Base-by-base conservation (phyloP, 148 eudicot genomes). In the Spergularia marina region DNA sequence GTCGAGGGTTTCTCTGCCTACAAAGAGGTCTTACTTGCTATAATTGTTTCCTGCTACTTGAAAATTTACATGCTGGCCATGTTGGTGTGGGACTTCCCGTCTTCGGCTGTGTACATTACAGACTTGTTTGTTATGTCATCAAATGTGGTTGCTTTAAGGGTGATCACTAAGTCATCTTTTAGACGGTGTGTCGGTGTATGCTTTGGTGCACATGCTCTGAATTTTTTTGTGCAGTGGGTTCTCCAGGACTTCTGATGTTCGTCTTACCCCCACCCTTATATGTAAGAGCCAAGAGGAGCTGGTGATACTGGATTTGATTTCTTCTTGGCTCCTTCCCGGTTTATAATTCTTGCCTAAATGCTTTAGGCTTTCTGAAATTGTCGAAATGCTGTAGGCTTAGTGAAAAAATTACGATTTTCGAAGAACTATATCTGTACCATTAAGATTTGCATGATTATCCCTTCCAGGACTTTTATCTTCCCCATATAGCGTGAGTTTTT, bases 31-130 rank as follows among this genome's bases (percentile, higher is more conserved):
- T 75, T 93, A 80, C 83, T 90, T 17, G 85, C 87, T 2, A 73
- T 93, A 54, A 74, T 89, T 72, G 82, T 87, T 68, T 93, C 98
- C 9, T 90, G 96, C 78, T 93, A 87, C 85, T 80, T 89, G 74
- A 90, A 89, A 87, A 60, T 90, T 65, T 93, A 86, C 82, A 87
- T 89, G 75, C 72, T 87, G 68, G 86, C 86, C 79, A 90, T 83
- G 89, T 67, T 82, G 84, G 93, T 92, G n/a, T 92, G 98, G 98
- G 88, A 89, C 53, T 90, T 90, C 68, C 98, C 98, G 36, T 55
- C 86, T 78, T 87, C 91, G 1, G 86, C 85, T 72, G 80, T 88
- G 58, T 83, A 84, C 72, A 85, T 90, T 62, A 71, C 80, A 79
- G 96, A 93, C 76, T 74, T 88, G 74, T 82, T 91, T 77, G 91